A percentile compares a stretch with the other conserved stretches of the same genome.
Evolutionary conservation across 768 basidiomycete genomes (phyloP).

Genomic region (Chlorophyllum brunneum): DNA sequence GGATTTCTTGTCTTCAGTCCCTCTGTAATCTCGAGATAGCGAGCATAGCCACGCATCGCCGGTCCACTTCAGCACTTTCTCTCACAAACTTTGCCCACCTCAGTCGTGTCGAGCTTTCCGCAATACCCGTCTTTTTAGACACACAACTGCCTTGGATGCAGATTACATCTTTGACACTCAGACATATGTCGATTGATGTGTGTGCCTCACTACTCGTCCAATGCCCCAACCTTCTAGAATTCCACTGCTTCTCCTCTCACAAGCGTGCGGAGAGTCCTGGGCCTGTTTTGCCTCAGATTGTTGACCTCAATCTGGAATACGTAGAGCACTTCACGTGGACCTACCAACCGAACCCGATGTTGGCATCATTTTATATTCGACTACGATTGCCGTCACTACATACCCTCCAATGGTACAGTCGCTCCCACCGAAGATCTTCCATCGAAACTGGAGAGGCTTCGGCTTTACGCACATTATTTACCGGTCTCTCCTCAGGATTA

Average conservation of each 20-base stretch:
- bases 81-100: not conserved
- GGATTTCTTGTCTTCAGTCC: not conserved
- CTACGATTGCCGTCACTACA: not conserved
- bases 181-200: not conserved
- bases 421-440: not conserved
- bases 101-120: not conserved
- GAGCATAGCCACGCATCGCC: not conserved
- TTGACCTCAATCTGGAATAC: not conserved
- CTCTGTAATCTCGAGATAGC: not conserved
- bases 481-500: not conserved
- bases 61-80: not conserved
- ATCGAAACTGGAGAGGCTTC: not conserved
- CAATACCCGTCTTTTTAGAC: not conserved
- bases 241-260: not conserved
- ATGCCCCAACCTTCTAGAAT: not conserved
- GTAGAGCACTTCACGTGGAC: not conserved
- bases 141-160: constrained; percentile 1
- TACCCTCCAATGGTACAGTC: not conserved
- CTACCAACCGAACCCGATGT: not conserved
- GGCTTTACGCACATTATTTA: not conserved
- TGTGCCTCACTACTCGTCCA: not conserved
- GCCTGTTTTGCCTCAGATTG: not conserved
- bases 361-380: not conserved
- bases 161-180: constrained; percentile 1
- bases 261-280: not conserved